Evolutionary conservation across 1,284 basidiomycete genomes (phyloP).

Genomic region (Ustilago lituana): DNA sequence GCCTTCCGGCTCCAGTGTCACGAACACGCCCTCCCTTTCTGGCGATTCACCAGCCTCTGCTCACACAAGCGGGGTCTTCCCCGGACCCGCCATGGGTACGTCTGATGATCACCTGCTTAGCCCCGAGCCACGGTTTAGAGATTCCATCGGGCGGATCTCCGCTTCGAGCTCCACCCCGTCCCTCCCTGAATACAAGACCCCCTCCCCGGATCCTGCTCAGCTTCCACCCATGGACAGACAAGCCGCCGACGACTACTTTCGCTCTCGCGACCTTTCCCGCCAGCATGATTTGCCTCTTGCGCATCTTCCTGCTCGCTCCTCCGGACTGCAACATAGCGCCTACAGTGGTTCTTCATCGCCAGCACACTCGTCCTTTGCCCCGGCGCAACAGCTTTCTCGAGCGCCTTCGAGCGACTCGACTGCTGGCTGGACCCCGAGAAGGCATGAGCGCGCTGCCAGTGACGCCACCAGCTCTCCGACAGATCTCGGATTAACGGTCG

Average conservation of each 20-base stretch:
- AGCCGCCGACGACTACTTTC: conserved; percentile 18
- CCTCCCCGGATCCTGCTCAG: conserved; percentile 7
- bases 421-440: conserved; percentile 4
- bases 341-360: conserved; percentile 25
- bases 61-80: conserved; percentile 17
- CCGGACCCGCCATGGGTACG: conserved; percentile 10
- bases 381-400: conserved; percentile 22
- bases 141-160: conserved; percentile 6
- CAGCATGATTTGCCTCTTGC: conserved; percentile 1
- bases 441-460: conserved; percentile 32
- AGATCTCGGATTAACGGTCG: conserved; percentile 6
- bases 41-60: conserved; percentile 24
- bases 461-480: conserved; percentile 24
- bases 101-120: conserved; percentile 3
- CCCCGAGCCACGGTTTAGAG: not conserved
- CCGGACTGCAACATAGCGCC: not conserved
- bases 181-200: conserved; percentile 20
- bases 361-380: conserved; percentile 11
- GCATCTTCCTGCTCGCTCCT: conserved; percentile 16
- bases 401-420: conserved; percentile 26
- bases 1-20: conserved; percentile 23
- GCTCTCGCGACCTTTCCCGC: conserved; percentile 6
- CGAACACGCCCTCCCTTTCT: conserved; percentile 16
- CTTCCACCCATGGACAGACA: conserved; percentile 16
- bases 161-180: conserved; percentile 23